Evolutionary conservation across 768 basidiomycete genomes (phyloP).

Genomic region (Tulasnella calospora): DNA sequence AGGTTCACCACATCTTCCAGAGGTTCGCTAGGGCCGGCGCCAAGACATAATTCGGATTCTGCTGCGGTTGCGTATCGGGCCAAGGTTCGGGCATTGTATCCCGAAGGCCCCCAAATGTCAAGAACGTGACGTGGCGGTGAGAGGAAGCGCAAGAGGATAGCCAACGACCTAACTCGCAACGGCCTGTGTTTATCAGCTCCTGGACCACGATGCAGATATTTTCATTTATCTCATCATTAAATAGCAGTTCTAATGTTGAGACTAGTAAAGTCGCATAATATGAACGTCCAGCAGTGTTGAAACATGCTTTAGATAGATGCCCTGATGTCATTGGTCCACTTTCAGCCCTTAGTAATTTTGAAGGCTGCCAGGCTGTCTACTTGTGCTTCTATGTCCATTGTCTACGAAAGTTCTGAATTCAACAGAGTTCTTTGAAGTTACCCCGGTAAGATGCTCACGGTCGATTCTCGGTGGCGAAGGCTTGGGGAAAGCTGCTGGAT

Average conservation of each 20-base stretch:
- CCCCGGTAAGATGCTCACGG: not conserved
- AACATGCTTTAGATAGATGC: not conserved
- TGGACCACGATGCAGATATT: not conserved
- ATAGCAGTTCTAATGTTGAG: not conserved
- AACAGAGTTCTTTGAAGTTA: not conserved
- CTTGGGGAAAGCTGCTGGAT: not conserved
- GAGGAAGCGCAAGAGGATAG: not conserved
- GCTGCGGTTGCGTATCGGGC: not conserved
- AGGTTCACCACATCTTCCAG: not conserved
- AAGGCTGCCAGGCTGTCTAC: not conserved
- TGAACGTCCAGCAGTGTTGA: not conserved
- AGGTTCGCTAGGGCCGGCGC: not conserved
- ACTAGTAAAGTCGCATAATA: not conserved
- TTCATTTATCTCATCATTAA: not conserved
- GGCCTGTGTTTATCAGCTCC: not conserved
- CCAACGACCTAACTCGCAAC: not conserved
- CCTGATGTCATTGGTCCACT: not conserved
- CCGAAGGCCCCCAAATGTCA: not conserved
- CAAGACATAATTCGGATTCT: not conserved
- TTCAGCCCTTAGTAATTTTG: not conserved
- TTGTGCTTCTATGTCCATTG: not conserved
- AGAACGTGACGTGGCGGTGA: not conserved
- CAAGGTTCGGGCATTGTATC: not conserved
- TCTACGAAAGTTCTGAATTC: not conserved
- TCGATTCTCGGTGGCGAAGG: not conserved